Conservation (phyloP, 192 early-diverging fungal genomes). For the Coemansia sp. region DNA sequence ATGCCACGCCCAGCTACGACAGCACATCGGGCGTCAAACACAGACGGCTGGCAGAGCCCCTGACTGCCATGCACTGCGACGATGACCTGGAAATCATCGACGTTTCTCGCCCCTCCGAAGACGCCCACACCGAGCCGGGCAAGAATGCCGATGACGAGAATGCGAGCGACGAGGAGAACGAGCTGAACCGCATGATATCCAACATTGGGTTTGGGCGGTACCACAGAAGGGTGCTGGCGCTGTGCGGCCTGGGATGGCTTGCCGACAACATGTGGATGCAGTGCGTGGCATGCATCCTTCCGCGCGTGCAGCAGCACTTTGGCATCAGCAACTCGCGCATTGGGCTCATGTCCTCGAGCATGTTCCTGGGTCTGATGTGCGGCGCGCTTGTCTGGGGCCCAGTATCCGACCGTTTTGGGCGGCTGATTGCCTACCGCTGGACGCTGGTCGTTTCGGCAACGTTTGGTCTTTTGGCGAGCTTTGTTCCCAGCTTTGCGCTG, state of each 20-base stretch:
- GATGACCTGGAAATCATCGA: slow-evolving; percentile 6
- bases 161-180: slow-evolving; percentile 39
- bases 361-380: slow-evolving; percentile 77
- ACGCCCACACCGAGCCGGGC: background rate
- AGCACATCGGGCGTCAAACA: background rate
- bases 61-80: background rate
- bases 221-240: slow-evolving; percentile 57
- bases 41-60: background rate
- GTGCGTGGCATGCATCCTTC: slow-evolving; percentile 70
- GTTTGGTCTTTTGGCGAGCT: slow-evolving; percentile 70
- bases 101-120: background rate
- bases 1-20: background rate
- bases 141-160: background rate
- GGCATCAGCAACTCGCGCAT: slow-evolving; percentile 61
- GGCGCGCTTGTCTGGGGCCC: slow-evolving; percentile 82
- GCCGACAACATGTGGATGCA: slow-evolving; percentile 81
- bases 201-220: slow-evolving; percentile 72
- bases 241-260: slow-evolving; percentile 83
- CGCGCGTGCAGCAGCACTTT: slow-evolving; percentile 73
- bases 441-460: slow-evolving; percentile 69
- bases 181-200: slow-evolving; percentile 62
- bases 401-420: slow-evolving; percentile 68
- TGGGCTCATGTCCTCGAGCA: slow-evolving; percentile 65
- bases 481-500: slow-evolving; percentile 59
- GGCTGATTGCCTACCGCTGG: slow-evolving; percentile 69